Conservation (phyloP, 2,329 filamentous ascomycete species). For the Ampelomyces quisqualis region DNA sequence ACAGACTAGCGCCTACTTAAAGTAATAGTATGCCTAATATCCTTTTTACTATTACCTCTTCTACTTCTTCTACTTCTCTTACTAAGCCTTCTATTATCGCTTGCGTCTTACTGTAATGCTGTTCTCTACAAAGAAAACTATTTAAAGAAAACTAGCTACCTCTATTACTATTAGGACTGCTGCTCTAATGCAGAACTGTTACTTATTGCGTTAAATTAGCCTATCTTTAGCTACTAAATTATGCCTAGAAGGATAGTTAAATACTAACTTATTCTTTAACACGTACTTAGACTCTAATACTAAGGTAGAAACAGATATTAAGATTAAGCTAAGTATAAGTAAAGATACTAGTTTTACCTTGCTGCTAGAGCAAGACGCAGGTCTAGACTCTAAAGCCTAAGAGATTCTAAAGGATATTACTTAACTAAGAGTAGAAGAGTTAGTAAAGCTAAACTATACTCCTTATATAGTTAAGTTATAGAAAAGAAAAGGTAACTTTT, state of each 20-base stretch:
- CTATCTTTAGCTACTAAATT: constrained; percentile 1
- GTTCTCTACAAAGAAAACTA: no score
- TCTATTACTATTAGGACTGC: not conserved
- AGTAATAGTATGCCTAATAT: constrained; percentile 9
- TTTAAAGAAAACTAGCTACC: constrained; percentile 3
- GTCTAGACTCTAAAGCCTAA: no score
- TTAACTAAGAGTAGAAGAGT: no score
- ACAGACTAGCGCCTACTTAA: constrained; percentile 9
- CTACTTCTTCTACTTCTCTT: constrained; percentile 1
- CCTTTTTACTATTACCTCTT: constrained; percentile 4
- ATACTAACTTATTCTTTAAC: constrained; percentile 7
- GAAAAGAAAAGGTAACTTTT: no score
- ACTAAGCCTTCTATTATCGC: constrained; percentile 1
- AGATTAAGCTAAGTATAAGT: no score
- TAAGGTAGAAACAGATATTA: constrained; percentile 8
- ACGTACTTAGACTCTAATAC: constrained; percentile 13
- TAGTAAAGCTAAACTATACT: no score
- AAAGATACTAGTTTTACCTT: no score
- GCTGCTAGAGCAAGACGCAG: no score
- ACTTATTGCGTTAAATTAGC: constrained; percentile 5
- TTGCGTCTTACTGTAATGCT: constrained; percentile 3
- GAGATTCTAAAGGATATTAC: no score
- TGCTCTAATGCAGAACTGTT: constrained; percentile 6
- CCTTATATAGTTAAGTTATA: no score
- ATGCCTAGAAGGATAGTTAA: constrained; percentile 3